Evolutionary conservation across 2,329 filamentous ascomycete species (phyloP).

Genomic region (Neopestalotiopsis clavispora): DNA sequence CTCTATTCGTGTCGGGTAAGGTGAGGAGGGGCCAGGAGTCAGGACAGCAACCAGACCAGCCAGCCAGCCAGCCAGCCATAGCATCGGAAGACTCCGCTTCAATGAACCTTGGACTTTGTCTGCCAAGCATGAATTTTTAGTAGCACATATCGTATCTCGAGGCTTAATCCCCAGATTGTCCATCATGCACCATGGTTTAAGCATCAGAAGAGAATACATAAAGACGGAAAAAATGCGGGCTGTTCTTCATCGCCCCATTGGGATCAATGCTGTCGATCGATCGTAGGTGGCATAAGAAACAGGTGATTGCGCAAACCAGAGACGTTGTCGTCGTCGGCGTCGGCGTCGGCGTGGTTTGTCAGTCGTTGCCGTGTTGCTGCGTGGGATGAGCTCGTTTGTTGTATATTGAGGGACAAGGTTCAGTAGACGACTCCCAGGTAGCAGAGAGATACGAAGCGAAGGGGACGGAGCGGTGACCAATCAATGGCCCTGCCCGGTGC

Average conservation of each 20-base stretch:
- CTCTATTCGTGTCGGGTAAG: not conserved
- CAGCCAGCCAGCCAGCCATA: not conserved
- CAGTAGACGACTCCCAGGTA: not conserved
- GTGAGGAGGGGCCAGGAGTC: not conserved
- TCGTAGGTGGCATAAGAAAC: not conserved
- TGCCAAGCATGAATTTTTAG: not conserved
- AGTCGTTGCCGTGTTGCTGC: not conserved
- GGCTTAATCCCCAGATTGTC: not conserved
- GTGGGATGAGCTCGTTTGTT: slow-evolving; percentile 11
- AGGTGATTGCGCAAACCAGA: not conserved
- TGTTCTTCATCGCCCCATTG: not conserved
- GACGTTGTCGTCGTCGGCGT: too few species aligned
- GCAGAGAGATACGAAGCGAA: not conserved
- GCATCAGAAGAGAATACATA: not conserved
- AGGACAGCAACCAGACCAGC: not conserved
- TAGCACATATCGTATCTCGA: not conserved
- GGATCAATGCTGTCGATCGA: not conserved
- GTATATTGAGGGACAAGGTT: slow-evolving; percentile 11
- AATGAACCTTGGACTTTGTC: not conserved
- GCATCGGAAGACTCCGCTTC: not conserved
- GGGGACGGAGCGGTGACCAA: slow-evolving; percentile 12
- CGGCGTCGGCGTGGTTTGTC: too few species aligned
- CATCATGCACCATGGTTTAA: not conserved
- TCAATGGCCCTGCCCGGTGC: not conserved
- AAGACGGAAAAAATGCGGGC: not conserved